Evolutionary conservation across 106 monocot species (phyloP), one percentile per base, ranked within the genome.

Genomic region (Posidonia australis): DNA sequence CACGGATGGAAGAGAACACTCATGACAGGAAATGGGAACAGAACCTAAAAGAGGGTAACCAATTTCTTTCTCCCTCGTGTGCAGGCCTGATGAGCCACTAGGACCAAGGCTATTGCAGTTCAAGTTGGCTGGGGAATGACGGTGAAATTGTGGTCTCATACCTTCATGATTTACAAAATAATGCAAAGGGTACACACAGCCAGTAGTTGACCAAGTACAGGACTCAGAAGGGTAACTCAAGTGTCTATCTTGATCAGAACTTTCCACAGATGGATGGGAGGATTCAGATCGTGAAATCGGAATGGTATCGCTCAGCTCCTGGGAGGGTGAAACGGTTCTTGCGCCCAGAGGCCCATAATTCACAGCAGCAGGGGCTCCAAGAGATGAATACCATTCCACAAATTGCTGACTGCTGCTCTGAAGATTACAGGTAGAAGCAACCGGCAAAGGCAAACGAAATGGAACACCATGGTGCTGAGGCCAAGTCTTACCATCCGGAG

Each of bases 121-220:
- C 30, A 22, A 63, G 16, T 51, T 63, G 17, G 46, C 63, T 51
- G 64, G 29, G 1, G 25, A 67, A 46, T 56, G 53, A 31, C 29
- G 53, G 18, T 60, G 28, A 25, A 18, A 30, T 20, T 27, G 19
- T 1, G 42, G 55, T 9, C 43, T 23, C 24, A 68, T 16, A 1
- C 26, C 66, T 47, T 64, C 45, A 22, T 66, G 54, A 28, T 22
- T 48, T 32, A 54, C 46, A 23, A 57, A 36, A 52, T 83, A 78
- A 45, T 62, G 70, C 59, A 84, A 62, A 17, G 81, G 81, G 70
- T 84, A 88, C 0, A 71, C 66, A 58, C 74, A 48, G 51, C 70
- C 78, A 18, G 48, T 57, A 13, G 22, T 72, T 19, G 79, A 69
- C 60, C 51, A 63, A 21, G 26, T 18, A 59, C 36, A 64, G 18